phyloP scores from a whole-genome alignment of 352 stramenopile genomes.

The Phytopythium chamaehyphon region DNA sequence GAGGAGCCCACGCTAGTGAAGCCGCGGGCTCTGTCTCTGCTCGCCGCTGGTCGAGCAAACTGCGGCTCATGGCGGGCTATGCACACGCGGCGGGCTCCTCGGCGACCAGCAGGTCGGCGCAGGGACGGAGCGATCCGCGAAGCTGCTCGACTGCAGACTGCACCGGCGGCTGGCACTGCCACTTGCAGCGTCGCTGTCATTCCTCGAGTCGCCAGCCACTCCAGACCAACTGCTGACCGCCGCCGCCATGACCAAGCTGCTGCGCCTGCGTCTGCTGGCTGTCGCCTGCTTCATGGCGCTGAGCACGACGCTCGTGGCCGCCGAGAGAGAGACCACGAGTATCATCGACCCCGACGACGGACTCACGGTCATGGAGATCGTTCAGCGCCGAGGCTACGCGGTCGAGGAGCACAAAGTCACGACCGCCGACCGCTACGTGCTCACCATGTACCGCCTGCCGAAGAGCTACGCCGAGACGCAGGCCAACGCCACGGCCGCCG shows the following conservation, averaged over 20 bases:
- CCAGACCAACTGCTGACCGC: not conserved
- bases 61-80: no score
- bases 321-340: constrained; percentile 13
- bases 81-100: not conserved
- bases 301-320: constrained; percentile 7
- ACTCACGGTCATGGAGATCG: constrained; percentile 42
- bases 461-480: constrained; percentile 50
- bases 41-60: no score
- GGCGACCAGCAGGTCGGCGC: constrained; percentile 9
- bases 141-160: no score
- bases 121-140: no score
- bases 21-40: no score
- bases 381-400: constrained; percentile 41
- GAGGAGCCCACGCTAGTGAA: no score
- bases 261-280: not conserved
- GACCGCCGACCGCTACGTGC: constrained; percentile 51
- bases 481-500: constrained; percentile 14
- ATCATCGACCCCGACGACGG: constrained; percentile 42
- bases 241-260: not conserved
- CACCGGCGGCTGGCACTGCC: no score
- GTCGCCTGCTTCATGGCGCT: constrained; percentile 1
- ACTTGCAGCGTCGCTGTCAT: no score
- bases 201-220: no score
- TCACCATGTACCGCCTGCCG: constrained; percentile 63
- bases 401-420: constrained; percentile 57